phyloP scores from a whole-genome alignment of 2,329 filamentous ascomycete genomes.

The Alternaria consortialis region DNA sequence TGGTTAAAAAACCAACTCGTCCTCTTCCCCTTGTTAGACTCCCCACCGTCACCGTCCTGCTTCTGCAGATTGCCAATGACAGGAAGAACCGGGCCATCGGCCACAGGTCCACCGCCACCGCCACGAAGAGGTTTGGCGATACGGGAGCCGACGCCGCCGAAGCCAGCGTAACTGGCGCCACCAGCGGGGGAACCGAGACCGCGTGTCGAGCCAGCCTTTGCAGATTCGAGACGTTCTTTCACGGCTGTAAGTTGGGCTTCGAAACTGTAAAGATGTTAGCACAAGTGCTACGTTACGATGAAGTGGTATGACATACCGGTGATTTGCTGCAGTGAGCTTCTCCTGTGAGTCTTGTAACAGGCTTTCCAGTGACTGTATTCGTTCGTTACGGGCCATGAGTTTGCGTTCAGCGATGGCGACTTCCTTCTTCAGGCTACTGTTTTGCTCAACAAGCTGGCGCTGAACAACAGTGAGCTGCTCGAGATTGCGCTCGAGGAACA shows the following conservation, averaged over 20 bases:
- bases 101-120: slow-evolving; percentile 56
- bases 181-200: slow-evolving; percentile 73
- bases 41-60: slow-evolving; percentile 61
- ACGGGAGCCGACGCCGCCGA: slow-evolving; percentile 62
- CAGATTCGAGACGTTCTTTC: slow-evolving; percentile 96
- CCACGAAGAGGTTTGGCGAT: slow-evolving; percentile 70
- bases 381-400: slow-evolving; percentile 93
- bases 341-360: slow-evolving; percentile 97
- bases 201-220: slow-evolving; percentile 89
- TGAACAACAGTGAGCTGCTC: slow-evolving; percentile 98
- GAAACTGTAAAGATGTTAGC: slow-evolving; percentile 70
- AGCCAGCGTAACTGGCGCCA: slow-evolving; percentile 69
- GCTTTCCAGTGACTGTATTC: slow-evolving; percentile 91
- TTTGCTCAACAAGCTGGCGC: slow-evolving; percentile 96
- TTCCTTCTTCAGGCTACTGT: slow-evolving; percentile 94
- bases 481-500: slow-evolving; percentile 96
- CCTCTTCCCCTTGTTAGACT: slow-evolving; percentile 67
- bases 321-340: slow-evolving; percentile 95
- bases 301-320: slow-evolving; percentile 73
- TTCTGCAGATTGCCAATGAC: slow-evolving; percentile 57
- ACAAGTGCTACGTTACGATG: neutral
- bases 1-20: slow-evolving; percentile 77
- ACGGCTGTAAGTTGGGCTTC: slow-evolving; percentile 96
- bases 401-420: slow-evolving; percentile 98
- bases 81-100: slow-evolving; percentile 51